Percentiles rank a stretch among this genome's conserved stretches.
These are phyloP conservation scores for Mediolabrus comicus DNA, from an alignment of 108 stramenopile species.

Conservation along the genomic window DNA sequence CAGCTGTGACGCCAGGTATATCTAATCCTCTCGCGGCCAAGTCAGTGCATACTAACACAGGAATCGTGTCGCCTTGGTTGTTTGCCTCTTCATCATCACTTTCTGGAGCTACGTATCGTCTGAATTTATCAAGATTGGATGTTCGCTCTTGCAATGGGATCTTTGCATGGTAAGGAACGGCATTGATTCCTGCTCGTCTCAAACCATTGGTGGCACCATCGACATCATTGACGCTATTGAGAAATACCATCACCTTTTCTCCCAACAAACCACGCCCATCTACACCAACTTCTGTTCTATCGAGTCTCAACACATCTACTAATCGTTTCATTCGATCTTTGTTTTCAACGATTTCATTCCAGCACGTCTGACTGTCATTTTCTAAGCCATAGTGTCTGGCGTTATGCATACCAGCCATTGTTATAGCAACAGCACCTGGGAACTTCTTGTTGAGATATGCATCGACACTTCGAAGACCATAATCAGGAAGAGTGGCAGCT, in stretches of 20 bases:
- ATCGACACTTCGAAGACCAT: conserved; percentile 90
- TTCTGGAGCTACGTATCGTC: conserved; percentile 48
- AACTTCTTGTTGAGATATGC: conserved; percentile 84
- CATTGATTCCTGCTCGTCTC: conserved; percentile 68
- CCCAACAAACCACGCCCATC: conserved; percentile 66
- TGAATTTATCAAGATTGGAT: conserved; percentile 81
- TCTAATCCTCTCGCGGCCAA: conserved; percentile 96
- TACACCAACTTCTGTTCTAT: conserved; percentile 41
- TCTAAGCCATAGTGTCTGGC: conserved; percentile 83
- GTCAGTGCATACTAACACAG: conserved; percentile 95
- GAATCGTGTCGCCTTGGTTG: conserved; percentile 60
- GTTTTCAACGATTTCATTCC: conserved; percentile 71
- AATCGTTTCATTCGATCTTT: conserved; percentile 78
- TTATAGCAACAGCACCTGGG: conserved; percentile 68
- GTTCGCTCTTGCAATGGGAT: conserved; percentile 73
- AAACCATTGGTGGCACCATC: conserved; percentile 74
- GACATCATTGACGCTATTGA: conserved; percentile 86
- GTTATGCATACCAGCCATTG: conserved; percentile 82
- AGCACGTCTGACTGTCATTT: conserved; percentile 57
- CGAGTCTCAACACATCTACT: conserved; percentile 61
- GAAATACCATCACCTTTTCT: conserved; percentile 88
- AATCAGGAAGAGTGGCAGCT: conserved; percentile 95
- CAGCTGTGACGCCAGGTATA: conserved; percentile 92
- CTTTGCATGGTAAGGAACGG: conserved; percentile 87
- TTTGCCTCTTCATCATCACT: conserved; percentile 11